A percentile compares a stretch with the other conserved stretches of the same genome.
Conservation (phyloP, 495 filamentous ascomycete genomes). For the Penicillium turbatum region DNA sequence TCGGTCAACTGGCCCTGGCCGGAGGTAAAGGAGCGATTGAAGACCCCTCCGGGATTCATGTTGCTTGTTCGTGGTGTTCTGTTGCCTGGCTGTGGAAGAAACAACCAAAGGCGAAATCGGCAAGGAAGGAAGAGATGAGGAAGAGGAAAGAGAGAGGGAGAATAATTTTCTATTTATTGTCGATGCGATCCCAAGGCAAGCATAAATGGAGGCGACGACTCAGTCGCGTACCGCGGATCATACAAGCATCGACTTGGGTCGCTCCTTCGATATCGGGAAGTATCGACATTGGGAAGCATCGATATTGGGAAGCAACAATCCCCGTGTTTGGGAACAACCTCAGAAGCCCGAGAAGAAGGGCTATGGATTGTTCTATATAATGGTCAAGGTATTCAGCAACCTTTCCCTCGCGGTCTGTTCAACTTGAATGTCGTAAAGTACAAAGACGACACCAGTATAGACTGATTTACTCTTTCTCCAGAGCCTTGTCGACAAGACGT, state of each 20-base stretch:
- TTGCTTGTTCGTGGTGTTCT: neutral
- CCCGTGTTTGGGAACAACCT: no score
- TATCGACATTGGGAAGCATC: no score
- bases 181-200: no score
- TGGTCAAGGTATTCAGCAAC: no score
- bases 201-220: no score
- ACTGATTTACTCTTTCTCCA: constrained; percentile 21
- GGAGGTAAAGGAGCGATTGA: neutral
- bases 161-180: no score
- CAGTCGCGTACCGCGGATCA: no score
- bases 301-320: no score
- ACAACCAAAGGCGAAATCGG: neutral
- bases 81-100: neutral
- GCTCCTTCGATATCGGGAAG: neutral
- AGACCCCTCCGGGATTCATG: neutral
- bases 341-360: no score
- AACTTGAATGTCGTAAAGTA: neutral
- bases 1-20: neutral
- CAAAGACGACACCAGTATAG: neutral
- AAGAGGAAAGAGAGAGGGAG: no score
- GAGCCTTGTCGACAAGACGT: constrained; percentile 22
- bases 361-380: no score
- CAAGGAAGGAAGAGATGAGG: neutral
- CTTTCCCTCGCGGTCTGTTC: no score
- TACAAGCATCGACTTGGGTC: neutral